Conservation (phyloP, 139 green algal species). For the Dunaliella sp. region DNA sequence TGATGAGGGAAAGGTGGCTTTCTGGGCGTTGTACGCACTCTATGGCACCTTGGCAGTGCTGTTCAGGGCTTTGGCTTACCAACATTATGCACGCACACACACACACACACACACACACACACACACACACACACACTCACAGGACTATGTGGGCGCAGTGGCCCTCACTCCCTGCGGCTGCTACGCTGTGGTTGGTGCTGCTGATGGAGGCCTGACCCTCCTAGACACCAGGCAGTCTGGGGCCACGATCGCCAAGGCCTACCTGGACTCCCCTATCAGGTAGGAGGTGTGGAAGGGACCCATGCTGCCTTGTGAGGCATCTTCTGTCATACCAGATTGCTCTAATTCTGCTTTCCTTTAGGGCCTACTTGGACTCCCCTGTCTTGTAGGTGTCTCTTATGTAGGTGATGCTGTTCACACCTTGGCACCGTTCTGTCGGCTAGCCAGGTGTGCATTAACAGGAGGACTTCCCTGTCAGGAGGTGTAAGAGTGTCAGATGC, state of each 20-base stretch:
- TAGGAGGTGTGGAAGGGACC: not conserved
- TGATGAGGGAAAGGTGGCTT: no score
- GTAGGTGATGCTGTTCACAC: not conserved
- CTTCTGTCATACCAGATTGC: no score
- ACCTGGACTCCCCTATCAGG: not conserved
- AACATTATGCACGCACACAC: not conserved
- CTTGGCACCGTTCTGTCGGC: no score
- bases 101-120: not conserved
- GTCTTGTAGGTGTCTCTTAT: not conserved
- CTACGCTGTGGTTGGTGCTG: slow-evolving; percentile 20
- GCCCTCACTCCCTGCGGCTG: slow-evolving; percentile 25
- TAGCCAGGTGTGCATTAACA: no score
- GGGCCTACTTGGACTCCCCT: not conserved
- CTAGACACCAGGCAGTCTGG: slow-evolving; percentile 25
- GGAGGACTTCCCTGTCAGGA: no score
- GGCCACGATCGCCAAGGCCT: not conserved
- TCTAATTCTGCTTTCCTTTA: no score
- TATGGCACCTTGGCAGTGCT: no score
- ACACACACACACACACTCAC: slow-evolving; percentile 11
- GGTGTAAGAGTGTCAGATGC: no score
- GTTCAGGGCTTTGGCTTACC: no score
- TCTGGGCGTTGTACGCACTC: no score
- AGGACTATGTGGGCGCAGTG: slow-evolving; percentile 69
- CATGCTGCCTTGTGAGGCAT: no score
- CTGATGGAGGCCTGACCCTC: slow-evolving; percentile 36